These are phyloP conservation scores for Jimgerdemannia lactiflua DNA, from an alignment of 192 early-diverging fungal genomes.

Conservation along the genomic window DNA sequence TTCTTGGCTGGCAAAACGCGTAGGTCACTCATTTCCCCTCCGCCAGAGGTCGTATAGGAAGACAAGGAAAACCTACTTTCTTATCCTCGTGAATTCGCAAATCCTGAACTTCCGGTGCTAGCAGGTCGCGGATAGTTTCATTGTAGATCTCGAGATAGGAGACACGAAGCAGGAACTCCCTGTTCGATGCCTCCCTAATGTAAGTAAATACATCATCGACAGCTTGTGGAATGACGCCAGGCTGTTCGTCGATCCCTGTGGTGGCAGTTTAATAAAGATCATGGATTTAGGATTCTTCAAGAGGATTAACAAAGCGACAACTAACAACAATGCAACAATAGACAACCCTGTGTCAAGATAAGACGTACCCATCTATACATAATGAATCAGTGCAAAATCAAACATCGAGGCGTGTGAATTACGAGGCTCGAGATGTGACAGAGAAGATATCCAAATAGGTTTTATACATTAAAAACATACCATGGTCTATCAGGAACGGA, in stretches of 20 bases:
- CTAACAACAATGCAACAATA: slow-evolving; percentile 20
- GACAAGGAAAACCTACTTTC: slow-evolving; percentile 24
- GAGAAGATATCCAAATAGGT: neutral
- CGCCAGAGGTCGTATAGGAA: neutral
- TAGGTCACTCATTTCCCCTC: neutral
- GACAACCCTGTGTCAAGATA: slow-evolving; percentile 23
- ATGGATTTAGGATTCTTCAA: neutral
- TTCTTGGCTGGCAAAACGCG: neutral
- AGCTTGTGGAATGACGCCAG: slow-evolving; percentile 74
- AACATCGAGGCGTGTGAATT: neutral
- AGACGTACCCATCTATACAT: neutral
- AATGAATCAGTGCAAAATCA: neutral
- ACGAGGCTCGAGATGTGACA: neutral
- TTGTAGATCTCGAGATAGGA: slow-evolving; percentile 99
- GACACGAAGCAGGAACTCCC: slow-evolving; percentile 90
- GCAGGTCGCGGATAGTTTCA: slow-evolving; percentile 87
- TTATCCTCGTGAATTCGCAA: slow-evolving; percentile 85
- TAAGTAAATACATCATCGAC: slow-evolving; percentile 77
- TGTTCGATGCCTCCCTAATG: slow-evolving; percentile 58
- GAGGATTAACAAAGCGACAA: neutral
- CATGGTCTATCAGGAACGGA: slow-evolving; percentile 7
- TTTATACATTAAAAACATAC: slow-evolving; percentile 7
- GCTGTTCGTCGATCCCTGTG: slow-evolving; percentile 67
- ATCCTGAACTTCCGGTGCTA: slow-evolving; percentile 78
- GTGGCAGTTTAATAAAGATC: neutral